Conservation (phyloP, 495 filamentous ascomycete species). For the Stereocaulon alpinum region DNA sequence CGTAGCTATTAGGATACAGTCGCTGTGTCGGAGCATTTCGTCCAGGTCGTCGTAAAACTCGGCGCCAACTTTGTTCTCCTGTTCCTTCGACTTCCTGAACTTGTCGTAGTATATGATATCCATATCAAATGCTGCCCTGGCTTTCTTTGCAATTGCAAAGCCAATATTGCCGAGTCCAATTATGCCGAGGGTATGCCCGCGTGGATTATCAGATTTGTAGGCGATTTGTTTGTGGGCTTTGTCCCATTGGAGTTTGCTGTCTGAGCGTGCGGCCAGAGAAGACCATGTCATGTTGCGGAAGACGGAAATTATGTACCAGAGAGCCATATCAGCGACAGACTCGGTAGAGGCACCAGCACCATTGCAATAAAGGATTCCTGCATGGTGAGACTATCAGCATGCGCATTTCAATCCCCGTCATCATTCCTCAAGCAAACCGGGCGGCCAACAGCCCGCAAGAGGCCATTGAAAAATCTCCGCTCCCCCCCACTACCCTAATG, state of each 20-base stretch:
- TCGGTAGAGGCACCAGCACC: slow-evolving; percentile 57
- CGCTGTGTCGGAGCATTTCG: slow-evolving; percentile 41
- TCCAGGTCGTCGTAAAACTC: slow-evolving; percentile 43
- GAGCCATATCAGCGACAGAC: slow-evolving; percentile 55
- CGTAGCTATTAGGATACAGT: slow-evolving; percentile 59
- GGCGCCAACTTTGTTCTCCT: slow-evolving; percentile 32
- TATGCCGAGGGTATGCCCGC: slow-evolving; percentile 45
- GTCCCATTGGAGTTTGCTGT: slow-evolving; percentile 33
- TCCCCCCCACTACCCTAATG: slow-evolving; percentile 5
- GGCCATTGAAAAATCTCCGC: too few relatives aligned
- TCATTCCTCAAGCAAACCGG: not conserved
- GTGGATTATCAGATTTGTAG: slow-evolving; percentile 47
- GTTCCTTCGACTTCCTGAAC: slow-evolving; percentile 38
- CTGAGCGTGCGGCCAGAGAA: slow-evolving; percentile 40
- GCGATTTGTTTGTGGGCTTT: slow-evolving; percentile 49
- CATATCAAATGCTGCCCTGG: slow-evolving; percentile 53
- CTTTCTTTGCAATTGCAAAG: slow-evolving; percentile 53
- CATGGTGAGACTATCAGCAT: not conserved
- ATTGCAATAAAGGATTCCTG: slow-evolving; percentile 65
- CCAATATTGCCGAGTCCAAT: slow-evolving; percentile 64
- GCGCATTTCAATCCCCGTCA: too few relatives aligned
- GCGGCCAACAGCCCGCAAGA: not conserved
- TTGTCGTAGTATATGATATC: slow-evolving; percentile 59
- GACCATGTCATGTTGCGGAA: slow-evolving; percentile 57
- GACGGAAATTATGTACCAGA: slow-evolving; percentile 53